Percentiles rank a stretch among this genome's conserved stretches.
phyloP scores from a whole-genome alignment of 202 grass and related monocot genomes.

The Carex arenaria region DNA sequence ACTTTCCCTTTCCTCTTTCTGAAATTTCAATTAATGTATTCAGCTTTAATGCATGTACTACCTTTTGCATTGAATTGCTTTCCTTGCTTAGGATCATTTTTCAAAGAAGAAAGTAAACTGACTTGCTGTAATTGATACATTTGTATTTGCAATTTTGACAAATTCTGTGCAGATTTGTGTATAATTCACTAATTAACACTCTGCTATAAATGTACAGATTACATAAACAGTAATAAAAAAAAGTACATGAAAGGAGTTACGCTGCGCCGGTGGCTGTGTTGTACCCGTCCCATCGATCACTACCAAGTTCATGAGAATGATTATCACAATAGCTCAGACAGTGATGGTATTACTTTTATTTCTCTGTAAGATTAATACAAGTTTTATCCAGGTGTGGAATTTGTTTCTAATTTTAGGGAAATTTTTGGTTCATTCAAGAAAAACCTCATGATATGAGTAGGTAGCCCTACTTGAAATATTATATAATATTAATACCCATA shows the following conservation, averaged over 20 bases:
- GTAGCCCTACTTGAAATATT: background rate
- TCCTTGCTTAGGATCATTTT: background rate
- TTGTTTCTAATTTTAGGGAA: background rate
- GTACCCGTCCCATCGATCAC: slow-evolving; percentile 42
- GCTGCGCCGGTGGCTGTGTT: slow-evolving; percentile 82
- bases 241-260: background rate
- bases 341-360: slow-evolving; percentile 40
- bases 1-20: background rate
- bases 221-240: slow-evolving; percentile 3
- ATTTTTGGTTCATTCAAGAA: background rate
- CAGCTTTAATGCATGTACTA: background rate
- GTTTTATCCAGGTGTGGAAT: background rate
- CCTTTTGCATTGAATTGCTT: background rate
- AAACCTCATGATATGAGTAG: background rate
- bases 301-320: slow-evolving; percentile 75
- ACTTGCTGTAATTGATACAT: background rate
- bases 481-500: background rate
- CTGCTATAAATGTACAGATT: background rate
- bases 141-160: background rate
- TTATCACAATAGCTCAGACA: slow-evolving; percentile 49
- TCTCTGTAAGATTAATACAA: background rate
- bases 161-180: background rate
- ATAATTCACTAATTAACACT: slow-evolving; percentile 1
- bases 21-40: background rate
- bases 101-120: background rate